Percentiles rank a stretch among this genome's conserved stretches.
These are phyloP conservation scores for Pseudisothecium myosuroides DNA, from an alignment of 225 moss, liverwort and hornwort species.

Conservation along the genomic window DNA sequence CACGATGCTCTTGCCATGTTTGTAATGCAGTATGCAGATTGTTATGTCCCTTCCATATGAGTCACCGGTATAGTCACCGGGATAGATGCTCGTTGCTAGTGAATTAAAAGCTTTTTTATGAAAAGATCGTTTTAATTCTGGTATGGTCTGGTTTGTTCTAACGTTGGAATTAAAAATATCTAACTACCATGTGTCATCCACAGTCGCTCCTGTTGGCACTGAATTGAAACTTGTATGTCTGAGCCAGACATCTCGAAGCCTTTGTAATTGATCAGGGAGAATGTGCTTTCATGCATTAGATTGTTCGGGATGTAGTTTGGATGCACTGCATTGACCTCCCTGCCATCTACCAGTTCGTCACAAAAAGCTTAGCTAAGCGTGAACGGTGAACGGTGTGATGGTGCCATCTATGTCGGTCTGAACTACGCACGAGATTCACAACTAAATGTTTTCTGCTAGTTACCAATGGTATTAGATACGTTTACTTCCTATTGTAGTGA, in stretches of 20 bases:
- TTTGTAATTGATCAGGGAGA: conserved; percentile 8
- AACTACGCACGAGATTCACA: conserved; percentile 3
- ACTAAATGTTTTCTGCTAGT: background rate
- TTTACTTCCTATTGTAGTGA: background rate
- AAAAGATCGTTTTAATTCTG: background rate
- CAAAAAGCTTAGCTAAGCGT: background rate
- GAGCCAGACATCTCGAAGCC: conserved; percentile 9
- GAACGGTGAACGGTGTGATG: conserved; percentile 19
- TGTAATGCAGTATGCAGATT: conserved; percentile 22
- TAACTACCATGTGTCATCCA: background rate
- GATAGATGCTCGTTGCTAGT: conserved; percentile 13
- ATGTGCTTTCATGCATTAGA: conserved; percentile 7
- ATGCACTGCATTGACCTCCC: conserved; percentile 19
- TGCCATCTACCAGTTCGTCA: conserved; percentile 9
- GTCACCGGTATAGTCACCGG: conserved; percentile 3
- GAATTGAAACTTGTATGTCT: conserved; percentile 18
- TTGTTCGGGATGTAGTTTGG: conserved; percentile 9
- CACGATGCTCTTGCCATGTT: conserved; percentile 14
- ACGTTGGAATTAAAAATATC: background rate
- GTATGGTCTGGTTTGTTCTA: conserved; percentile 3
- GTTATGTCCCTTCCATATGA: conserved; percentile 12
- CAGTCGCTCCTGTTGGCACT: conserved; percentile 12
- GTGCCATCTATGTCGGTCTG: conserved; percentile 25
- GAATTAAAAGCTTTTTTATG: background rate
- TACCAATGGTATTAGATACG: background rate